Evolutionary conservation across 1,139 yeast species (phyloP).

Genomic region (Suhomyces anneliseae): DNA sequence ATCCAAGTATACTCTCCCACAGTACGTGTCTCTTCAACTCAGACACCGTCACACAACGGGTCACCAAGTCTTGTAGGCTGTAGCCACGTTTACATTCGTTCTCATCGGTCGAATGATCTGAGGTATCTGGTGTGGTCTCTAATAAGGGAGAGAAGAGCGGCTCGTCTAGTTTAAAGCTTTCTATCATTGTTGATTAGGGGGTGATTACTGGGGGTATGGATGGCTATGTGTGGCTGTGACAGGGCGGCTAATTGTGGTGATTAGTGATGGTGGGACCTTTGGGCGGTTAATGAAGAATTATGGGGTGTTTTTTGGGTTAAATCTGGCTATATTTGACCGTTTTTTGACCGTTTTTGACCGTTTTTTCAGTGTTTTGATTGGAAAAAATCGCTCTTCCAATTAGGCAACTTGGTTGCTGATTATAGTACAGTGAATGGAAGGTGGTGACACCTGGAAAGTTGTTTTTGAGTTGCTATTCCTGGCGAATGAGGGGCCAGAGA

Average conservation of each 20-base stretch:
- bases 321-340: too few species aligned
- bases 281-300: too few species aligned
- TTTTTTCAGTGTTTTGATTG: too few species aligned
- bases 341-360: too few species aligned
- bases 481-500: neutral
- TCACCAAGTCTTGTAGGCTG: neutral
- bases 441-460: neutral
- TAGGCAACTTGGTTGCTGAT: too few species aligned
- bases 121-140: constrained; percentile 16
- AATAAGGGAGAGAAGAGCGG: constrained; percentile 14
- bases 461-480: neutral
- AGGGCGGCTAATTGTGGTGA: too few species aligned
- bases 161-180: neutral
- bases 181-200: neutral
- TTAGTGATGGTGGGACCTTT: too few species aligned
- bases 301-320: too few species aligned
- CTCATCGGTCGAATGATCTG: constrained; percentile 18
- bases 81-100: neutral
- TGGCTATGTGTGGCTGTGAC: neutral
- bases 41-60: neutral
- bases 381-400: too few species aligned
- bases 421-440: too few species aligned
- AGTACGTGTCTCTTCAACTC: neutral
- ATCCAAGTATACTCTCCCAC: neutral
- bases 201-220: neutral